Conservation (phyloP, 2,329 filamentous ascomycete genomes). For the Fusarium sp. region DNA sequence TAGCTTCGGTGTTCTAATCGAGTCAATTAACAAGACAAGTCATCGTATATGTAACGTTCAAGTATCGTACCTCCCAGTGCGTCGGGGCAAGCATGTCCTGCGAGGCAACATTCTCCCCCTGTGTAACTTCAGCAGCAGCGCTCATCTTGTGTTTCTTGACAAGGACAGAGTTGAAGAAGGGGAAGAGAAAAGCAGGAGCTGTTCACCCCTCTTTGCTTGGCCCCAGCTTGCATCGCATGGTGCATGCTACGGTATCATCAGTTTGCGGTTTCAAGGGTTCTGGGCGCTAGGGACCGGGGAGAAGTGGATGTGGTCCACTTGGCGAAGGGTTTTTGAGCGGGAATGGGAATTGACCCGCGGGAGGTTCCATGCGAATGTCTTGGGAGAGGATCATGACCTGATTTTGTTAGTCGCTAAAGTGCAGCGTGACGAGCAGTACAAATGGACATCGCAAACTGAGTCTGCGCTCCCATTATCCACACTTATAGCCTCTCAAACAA, state of each 20-base stretch:
- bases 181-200: neutral
- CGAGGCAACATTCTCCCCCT: neutral
- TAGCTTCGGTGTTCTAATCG: slow-evolving; percentile 1
- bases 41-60: fast-evolving
- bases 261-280: neutral
- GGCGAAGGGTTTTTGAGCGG: neutral
- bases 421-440: no score
- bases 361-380: neutral
- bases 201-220: neutral
- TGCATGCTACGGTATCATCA: neutral
- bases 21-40: neutral
- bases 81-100: slow-evolving; percentile 25
- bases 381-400: neutral
- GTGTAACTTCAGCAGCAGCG: neutral
- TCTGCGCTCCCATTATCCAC: neutral
- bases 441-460: neutral
- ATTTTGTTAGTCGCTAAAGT: neutral
- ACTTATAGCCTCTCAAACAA: no score
- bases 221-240: slow-evolving; percentile 4
- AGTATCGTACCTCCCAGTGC: slow-evolving; percentile 22
- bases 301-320: neutral
- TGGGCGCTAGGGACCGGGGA: slow-evolving; percentile 9
- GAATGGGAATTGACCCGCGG: neutral
- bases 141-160: neutral
- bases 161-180: fast-evolving